Conservation (phyloP, 2,329 filamentous ascomycete genomes). For the Aspergillus sp. region DNA sequence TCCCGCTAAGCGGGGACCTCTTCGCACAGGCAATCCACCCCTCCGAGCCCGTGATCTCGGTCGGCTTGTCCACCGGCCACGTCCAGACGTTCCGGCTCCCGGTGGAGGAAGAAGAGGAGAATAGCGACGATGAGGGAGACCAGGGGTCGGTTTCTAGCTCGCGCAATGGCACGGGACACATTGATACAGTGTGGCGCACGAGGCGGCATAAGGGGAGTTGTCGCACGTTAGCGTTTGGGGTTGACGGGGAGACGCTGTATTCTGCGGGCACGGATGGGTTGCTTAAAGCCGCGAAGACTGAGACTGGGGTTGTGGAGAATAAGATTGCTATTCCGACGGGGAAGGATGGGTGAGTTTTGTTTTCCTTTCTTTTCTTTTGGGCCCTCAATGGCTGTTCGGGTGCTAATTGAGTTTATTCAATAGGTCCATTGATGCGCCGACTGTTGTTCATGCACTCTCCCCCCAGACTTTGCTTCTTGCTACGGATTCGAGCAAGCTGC, state of each 20-base stretch:
- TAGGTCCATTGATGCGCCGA: slow-evolving; percentile 66
- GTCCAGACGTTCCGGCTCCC: slow-evolving; percentile 80
- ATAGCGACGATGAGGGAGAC: slow-evolving; percentile 44
- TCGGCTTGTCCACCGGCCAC: slow-evolving; percentile 81
- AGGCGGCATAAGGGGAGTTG: slow-evolving; percentile 93
- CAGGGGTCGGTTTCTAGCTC: slow-evolving; percentile 39
- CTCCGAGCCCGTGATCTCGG: slow-evolving; percentile 75
- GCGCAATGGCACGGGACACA: slow-evolving; percentile 67
- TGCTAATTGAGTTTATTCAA: slow-evolving; percentile 11
- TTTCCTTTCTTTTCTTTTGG: not conserved
- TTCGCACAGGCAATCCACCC: slow-evolving; percentile 89
- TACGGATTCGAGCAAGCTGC: slow-evolving; percentile 84
- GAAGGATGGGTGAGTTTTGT: slow-evolving; percentile 40
- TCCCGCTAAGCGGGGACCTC: slow-evolving; percentile 81
- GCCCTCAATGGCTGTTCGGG: not conserved
- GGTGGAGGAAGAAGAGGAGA: slow-evolving; percentile 21
- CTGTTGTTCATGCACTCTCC: slow-evolving; percentile 77
- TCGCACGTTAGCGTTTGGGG: slow-evolving; percentile 72
- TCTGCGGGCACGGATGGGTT: slow-evolving; percentile 63
- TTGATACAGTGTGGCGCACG: slow-evolving; percentile 84
- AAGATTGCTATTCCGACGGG: slow-evolving; percentile 73
- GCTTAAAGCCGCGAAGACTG: slow-evolving; percentile 59
- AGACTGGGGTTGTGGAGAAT: slow-evolving; percentile 67
- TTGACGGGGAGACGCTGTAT: slow-evolving; percentile 70
- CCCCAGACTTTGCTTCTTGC: slow-evolving; percentile 85